Conservation (phyloP, 768 basidiomycete species). For the Asterophora parasitica region DNA sequence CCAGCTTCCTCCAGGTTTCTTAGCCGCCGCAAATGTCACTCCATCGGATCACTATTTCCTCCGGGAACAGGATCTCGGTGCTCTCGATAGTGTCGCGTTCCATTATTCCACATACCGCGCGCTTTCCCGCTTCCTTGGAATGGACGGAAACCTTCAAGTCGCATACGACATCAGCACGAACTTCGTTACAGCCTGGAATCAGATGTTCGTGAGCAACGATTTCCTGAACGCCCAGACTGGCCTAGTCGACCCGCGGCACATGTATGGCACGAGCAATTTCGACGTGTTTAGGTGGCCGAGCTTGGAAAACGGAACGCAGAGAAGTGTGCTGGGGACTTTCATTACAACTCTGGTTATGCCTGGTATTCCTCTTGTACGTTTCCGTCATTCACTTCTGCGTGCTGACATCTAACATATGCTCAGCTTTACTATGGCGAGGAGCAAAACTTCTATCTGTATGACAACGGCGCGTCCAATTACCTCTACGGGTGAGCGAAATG, state of each 20-base stretch:
- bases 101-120: slow-evolving; percentile 93
- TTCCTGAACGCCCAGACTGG: slow-evolving; percentile 70
- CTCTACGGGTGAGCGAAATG: slow-evolving; percentile 64
- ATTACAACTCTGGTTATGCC: slow-evolving; percentile 80
- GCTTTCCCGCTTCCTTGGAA: slow-evolving; percentile 82
- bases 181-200: slow-evolving; percentile 87
- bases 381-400: neutral
- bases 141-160: slow-evolving; percentile 92
- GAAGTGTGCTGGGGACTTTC: slow-evolving; percentile 73
- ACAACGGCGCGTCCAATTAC: slow-evolving; percentile 89
- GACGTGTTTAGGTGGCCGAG: slow-evolving; percentile 94
- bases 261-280: slow-evolving; percentile 92
- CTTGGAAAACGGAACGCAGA: slow-evolving; percentile 77
- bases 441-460: slow-evolving; percentile 83
- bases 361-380: slow-evolving; percentile 70
- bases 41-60: slow-evolving; percentile 67
- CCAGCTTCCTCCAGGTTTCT: slow-evolving; percentile 63
- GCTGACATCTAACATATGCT: slow-evolving; percentile 2
- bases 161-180: slow-evolving; percentile 82
- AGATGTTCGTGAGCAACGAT: slow-evolving; percentile 87
- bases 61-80: slow-evolving; percentile 55
- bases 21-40: slow-evolving; percentile 64
- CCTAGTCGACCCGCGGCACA: slow-evolving; percentile 74
- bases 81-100: slow-evolving; percentile 79
- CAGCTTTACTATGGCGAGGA: slow-evolving; percentile 90